Percentiles rank a stretch among this genome's conserved stretches.
phyloP scores from a whole-genome alignment of 305 asterid species.

The Solanum chacoense region DNA sequence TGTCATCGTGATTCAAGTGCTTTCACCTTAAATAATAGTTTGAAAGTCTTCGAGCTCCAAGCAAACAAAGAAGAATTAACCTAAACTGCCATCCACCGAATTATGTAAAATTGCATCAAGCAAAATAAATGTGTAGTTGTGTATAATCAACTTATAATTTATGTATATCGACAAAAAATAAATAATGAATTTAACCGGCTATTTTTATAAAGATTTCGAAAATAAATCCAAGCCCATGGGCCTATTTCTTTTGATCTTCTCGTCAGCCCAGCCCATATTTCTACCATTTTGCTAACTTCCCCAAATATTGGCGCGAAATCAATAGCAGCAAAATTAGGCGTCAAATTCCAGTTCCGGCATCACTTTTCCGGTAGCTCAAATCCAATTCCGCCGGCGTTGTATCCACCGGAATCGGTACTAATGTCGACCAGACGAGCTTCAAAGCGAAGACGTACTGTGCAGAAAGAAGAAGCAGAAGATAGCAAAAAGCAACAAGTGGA shows the following conservation, averaged over 20 bases:
- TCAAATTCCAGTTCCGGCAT: not conserved
- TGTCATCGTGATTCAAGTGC: not conserved
- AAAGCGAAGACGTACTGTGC: constrained; percentile 43
- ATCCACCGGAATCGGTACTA: not conserved
- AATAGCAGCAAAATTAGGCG: constrained; percentile 8
- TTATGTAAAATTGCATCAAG: not conserved
- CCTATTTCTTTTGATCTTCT: not conserved
- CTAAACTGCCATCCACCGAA: not conserved
- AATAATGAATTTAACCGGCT: not conserved
- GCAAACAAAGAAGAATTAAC: not conserved
- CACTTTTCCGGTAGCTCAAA: not conserved
- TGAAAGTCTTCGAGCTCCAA: not conserved
- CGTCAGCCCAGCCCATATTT: not conserved
- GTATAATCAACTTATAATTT: not conserved
- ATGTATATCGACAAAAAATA: not conserved
- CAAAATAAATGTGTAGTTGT: not conserved
- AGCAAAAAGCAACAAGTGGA: constrained; percentile 4
- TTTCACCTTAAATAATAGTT: not conserved
- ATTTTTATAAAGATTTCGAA: not conserved
- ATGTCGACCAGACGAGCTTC: constrained; percentile 26
- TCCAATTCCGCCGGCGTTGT: not conserved
- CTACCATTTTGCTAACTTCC: not conserved
- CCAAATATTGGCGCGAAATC: constrained; percentile 35
- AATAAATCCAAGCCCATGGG: not conserved
- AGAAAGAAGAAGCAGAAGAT: constrained; percentile 11